Percentiles rank a stretch among this genome's conserved stretches.
phyloP scores from a whole-genome alignment of 495 filamentous ascomycete genomes.

The Halenospora varia region DNA sequence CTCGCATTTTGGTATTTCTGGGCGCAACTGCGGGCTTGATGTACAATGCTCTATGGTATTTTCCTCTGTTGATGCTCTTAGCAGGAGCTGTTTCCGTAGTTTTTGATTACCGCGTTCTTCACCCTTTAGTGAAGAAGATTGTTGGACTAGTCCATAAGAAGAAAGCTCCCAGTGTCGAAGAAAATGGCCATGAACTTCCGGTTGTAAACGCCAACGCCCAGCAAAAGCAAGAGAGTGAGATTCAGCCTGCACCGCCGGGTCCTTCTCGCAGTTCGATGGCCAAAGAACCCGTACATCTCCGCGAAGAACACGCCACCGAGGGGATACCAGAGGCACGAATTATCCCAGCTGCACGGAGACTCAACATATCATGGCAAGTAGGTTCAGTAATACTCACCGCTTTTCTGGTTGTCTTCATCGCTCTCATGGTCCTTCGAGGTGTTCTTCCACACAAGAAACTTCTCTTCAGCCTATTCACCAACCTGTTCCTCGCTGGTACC shows the following conservation, averaged over 20 bases:
- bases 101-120: constrained; percentile 58
- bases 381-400: too few relatives aligned
- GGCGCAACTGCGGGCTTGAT: constrained; percentile 64
- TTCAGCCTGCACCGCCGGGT: neutral
- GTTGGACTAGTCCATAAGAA: neutral
- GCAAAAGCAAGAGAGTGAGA: neutral
- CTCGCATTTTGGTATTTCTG: constrained; percentile 66
- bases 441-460: constrained; percentile 40
- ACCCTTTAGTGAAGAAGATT: constrained; percentile 11
- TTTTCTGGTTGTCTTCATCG: constrained; percentile 51
- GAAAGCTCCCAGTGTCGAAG: constrained; percentile 5
- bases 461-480: constrained; percentile 64
- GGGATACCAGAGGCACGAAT: constrained; percentile 38
- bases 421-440: constrained; percentile 55
- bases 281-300: too few relatives aligned
- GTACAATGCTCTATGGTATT: constrained; percentile 82
- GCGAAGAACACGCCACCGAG: too few relatives aligned
- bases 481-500: constrained; percentile 83
- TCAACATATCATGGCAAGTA: constrained; percentile 25
- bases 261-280: too few relatives aligned
- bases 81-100: constrained; percentile 49
- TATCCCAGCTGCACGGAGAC: constrained; percentile 34
- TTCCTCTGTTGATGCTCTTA: constrained; percentile 63
- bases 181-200: constrained; percentile 6
- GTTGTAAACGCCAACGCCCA: neutral